These are phyloP conservation scores for Melastoma candidum DNA, from an alignment of 441 rosid genomes.

Conservation along the genomic window DNA sequence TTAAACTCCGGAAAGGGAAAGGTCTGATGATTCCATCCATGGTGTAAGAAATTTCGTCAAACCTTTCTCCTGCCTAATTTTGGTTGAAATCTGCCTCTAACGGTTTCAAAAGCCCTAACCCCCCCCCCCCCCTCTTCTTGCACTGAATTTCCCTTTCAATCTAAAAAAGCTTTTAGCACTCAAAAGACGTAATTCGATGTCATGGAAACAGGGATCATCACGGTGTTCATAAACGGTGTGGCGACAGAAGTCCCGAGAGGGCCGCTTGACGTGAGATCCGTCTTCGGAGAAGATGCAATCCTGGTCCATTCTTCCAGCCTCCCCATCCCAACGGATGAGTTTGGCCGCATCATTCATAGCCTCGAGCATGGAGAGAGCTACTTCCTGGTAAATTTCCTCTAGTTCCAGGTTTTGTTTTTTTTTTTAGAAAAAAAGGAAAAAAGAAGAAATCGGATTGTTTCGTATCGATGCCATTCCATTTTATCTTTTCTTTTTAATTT, in stretches of 20 bases:
- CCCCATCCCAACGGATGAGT: conserved; percentile 62
- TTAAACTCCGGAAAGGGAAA: too few relatives aligned
- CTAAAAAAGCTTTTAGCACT: conserved; percentile 1
- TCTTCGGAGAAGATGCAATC: conserved; percentile 61
- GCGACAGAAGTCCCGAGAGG: conserved; percentile 79
- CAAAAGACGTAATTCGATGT: conserved; percentile 5
- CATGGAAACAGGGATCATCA: conserved; percentile 38
- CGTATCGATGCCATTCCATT: too few relatives aligned
- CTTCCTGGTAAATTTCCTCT: conserved; percentile 52
- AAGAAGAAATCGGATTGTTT: too few relatives aligned
- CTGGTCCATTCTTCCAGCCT: conserved; percentile 78
- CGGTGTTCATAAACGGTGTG: conserved; percentile 81
- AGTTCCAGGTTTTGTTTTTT: too few relatives aligned
- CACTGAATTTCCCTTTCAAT: not conserved
- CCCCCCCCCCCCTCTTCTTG: not conserved
- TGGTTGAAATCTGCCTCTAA: too few relatives aligned
- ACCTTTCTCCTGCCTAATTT: too few relatives aligned
- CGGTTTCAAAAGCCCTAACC: too few relatives aligned
- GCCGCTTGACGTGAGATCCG: conserved; percentile 56
- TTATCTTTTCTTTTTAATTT: too few relatives aligned
- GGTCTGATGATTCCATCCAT: too few relatives aligned
- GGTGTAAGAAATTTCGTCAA: too few relatives aligned
- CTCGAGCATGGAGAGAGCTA: conserved; percentile 91
- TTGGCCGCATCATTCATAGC: conserved; percentile 61
- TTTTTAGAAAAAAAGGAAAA: too few relatives aligned